Evolutionary conservation across 2,329 filamentous ascomycete species (phyloP).

Genomic region (Nemania bipapillata): DNA sequence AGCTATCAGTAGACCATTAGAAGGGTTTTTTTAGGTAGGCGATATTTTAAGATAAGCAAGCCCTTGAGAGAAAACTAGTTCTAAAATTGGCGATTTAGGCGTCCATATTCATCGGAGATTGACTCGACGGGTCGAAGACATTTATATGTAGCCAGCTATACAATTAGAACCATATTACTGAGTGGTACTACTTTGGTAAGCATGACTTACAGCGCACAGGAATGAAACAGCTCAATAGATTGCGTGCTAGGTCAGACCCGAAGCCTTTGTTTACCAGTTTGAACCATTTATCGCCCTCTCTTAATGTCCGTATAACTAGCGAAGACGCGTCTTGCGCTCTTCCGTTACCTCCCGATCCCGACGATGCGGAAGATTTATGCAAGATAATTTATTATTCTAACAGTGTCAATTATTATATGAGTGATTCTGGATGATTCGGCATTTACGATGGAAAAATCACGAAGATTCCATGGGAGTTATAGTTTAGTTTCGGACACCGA

Average conservation of each 20-base stretch:
- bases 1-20: background rate
- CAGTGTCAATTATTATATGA: no score
- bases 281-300: no score
- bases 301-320: no score
- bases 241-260: background rate
- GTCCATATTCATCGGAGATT: background rate
- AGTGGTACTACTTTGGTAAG: background rate
- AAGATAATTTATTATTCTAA: no score
- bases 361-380: no score
- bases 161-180: background rate
- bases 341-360: no score
- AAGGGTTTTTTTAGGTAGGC: background rate
- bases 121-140: background rate
- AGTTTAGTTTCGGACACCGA: no score
- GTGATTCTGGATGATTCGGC: no score
- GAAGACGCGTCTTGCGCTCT: no score
- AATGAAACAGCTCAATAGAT: background rate
- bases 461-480: no score
- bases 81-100: background rate
- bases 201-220: background rate
- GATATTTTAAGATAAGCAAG: background rate
- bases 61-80: background rate
- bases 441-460: no score
- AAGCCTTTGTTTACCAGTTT: background rate
- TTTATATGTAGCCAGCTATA: constrained; percentile 12